Base-by-base conservation (phyloP, 2,329 filamentous ascomycete genomes). In the Talaromyces rugulosus region DNA sequence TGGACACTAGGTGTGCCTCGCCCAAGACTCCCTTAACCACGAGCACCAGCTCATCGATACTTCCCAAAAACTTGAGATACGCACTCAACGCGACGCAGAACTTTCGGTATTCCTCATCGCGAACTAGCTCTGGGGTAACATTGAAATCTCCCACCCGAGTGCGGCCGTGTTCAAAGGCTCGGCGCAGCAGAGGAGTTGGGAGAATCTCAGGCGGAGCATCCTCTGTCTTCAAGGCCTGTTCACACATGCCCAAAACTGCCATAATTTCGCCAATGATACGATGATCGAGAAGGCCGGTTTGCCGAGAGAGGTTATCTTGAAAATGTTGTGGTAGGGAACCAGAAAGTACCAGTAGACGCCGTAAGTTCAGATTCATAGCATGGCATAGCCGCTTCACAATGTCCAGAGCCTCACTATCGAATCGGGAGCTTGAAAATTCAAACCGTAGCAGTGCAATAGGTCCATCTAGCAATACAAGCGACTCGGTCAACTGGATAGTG, bases 191-290 rank as follows among this genome's bases (percentile, higher is more conserved):
- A 2, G 82, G 82, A 1, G 78, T 77, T 0, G 82, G 82, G 0
- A 84, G 65, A 2, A 81, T 71, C 58, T 81, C 78, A 0, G 82
- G 82, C 0, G 82, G 66, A 0, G 82, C 74, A n/a, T 77, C 75
- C 0, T 80, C 81, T 0, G 80, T 82, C 23, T 78, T 75, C 14
- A 84, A 67, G 1, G 80, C 71, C 56, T 82, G 80, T 56, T 82
- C 80, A 6, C 81, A 67, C 3, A 83, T 75, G 1, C 71, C 72
- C 0, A 84, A 66, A 2, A 83, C 80, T 0, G 80, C 79, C 82
- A 83, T 84, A 57, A 82, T 65, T 31, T 83, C 81, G 3, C 78
- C 80, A 9, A 84, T 78, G n/a, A 71, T 72, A 1, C 72, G 69
- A 16, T 82, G 76, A 33, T 81, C 77, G 0, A 78, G 66, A 0